A percentile compares a stretch with the other conserved stretches of the same genome.
Conservation (phyloP, 2,329 filamentous ascomycete species). For the Monosporascus sp. region DNA sequence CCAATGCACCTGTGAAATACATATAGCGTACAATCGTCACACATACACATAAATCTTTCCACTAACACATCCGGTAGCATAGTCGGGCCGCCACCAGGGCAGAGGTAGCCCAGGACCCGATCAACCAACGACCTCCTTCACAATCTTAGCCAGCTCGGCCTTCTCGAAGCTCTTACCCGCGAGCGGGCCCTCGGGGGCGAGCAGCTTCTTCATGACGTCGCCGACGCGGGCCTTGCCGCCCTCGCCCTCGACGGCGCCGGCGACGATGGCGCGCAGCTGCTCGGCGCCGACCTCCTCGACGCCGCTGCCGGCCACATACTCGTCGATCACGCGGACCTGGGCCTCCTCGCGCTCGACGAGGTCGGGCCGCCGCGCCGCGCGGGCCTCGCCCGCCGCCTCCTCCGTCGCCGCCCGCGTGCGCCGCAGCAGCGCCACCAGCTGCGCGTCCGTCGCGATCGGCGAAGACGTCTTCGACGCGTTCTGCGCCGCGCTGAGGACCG, state of each 20-base stretch:
- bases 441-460: conserved; percentile 65
- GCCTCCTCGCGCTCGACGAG: conserved; percentile 64
- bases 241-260: conserved; percentile 42
- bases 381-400: conserved; percentile 60
- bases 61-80: too few species aligned
- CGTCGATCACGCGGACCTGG: conserved; percentile 60
- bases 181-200: conserved; percentile 44
- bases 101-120: too few species aligned
- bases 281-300: conserved; percentile 53
- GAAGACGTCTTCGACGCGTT: conserved; percentile 69
- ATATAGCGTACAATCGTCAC: not conserved
- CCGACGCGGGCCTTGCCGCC: conserved; percentile 46
- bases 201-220: conserved; percentile 57
- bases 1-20: too few species aligned
- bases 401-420: conserved; percentile 54
- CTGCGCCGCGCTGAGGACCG: conserved; percentile 62
- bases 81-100: too few species aligned
- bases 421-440: conserved; percentile 62
- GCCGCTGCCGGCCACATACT: conserved; percentile 55
- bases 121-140: conserved; percentile 42
- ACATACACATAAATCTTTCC: not conserved
- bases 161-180: conserved; percentile 61
- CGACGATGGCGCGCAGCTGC: conserved; percentile 51
- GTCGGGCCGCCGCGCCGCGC: conserved; percentile 58
- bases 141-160: conserved; percentile 52